Base-by-base conservation (phyloP, 2,329 filamentous ascomycete species). In the Rhinocladiella similis region DNA sequence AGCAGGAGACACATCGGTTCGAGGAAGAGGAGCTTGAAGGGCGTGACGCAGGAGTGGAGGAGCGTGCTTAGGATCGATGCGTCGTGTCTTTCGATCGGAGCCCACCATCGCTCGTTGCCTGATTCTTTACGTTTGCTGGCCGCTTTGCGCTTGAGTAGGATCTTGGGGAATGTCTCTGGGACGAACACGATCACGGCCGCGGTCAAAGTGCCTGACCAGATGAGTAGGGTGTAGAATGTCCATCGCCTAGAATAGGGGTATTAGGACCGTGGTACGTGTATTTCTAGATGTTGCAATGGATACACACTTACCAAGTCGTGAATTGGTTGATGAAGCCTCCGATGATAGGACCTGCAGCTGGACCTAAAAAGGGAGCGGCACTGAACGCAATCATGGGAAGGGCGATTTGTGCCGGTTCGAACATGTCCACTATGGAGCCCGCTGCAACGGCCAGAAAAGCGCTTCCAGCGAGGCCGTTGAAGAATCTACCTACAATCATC, bases 1-100 rank as follows among this genome's bases (percentile, higher is more conserved):
- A 97, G 83, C 63, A 85, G 85, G 55, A 94, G 77, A 57, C 87
- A 89, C 90, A 96, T 97, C 62, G 89, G 90, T 75, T 96, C 91
- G 52, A 89, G 82, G 48, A 87, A 72, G 53, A 97, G 80, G 5
- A 97, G 82, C 72, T 94, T 83, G 69, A 94, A 89, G 5, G 90
- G 90, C 14, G 47, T 38, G 1, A 82, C 72, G 39, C 87, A 76
- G 1, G 83, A 87, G 46, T 73, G 72, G 5, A 80, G 74, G 18
- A 91, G 73, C 1, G 86, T 87, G 46, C 71, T 73, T 5, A 75
- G 65, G 38, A 96, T 84, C 0, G 89, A 91, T 65, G 84, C 84
- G 51, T 86, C 75, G 61, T 83, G 73, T 64, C 83, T 87, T 71
- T 97, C 92, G 63, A 90, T 88, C 1, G 90, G 86, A 6, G 91